These are phyloP conservation scores for Zymoseptoria crescenta DNA, from an alignment of 2,329 filamentous ascomycete genomes.

Conservation along the genomic window DNA sequence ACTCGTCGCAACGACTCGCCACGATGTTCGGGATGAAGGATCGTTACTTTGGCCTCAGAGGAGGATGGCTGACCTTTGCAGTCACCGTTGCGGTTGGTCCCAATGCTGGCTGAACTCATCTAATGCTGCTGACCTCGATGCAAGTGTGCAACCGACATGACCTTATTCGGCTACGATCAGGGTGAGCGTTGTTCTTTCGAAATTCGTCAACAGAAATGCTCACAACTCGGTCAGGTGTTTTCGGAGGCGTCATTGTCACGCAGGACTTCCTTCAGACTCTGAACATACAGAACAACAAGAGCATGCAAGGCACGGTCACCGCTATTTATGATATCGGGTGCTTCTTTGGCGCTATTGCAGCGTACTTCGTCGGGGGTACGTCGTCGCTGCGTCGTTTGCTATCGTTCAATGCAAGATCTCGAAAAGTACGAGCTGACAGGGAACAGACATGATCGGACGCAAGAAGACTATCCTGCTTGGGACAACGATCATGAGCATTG, in stretches of 20 bases:
- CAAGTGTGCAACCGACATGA: slow-evolving; percentile 36
- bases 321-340: slow-evolving; percentile 54
- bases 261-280: slow-evolving; percentile 16
- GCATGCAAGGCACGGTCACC: slow-evolving; percentile 39
- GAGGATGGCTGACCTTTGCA: slow-evolving; percentile 51
- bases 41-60: slow-evolving; percentile 48
- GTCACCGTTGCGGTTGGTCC: slow-evolving; percentile 33
- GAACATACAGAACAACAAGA: slow-evolving; percentile 14
- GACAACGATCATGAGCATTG: slow-evolving; percentile 43
- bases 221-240: slow-evolving; percentile 37
- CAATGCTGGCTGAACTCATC: neutral
- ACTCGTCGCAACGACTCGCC: neutral
- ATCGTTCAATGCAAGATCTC: neutral
- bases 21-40: slow-evolving; percentile 19
- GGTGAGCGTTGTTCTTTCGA: neutral
- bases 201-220: neutral
- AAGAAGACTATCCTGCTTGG: slow-evolving; percentile 43
- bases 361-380: slow-evolving; percentile 42
- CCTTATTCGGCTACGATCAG: slow-evolving; percentile 29
- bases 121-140: neutral
- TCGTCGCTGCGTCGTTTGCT: neutral
- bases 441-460: slow-evolving; percentile 33
- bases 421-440: neutral
- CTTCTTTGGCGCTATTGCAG: slow-evolving; percentile 48
- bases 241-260: slow-evolving; percentile 46